A percentile compares a stretch with the other conserved stretches of the same genome.
Evolutionary conservation across 495 filamentous ascomycete genomes (phyloP).

Genomic region (Penicillium daleae): DNA sequence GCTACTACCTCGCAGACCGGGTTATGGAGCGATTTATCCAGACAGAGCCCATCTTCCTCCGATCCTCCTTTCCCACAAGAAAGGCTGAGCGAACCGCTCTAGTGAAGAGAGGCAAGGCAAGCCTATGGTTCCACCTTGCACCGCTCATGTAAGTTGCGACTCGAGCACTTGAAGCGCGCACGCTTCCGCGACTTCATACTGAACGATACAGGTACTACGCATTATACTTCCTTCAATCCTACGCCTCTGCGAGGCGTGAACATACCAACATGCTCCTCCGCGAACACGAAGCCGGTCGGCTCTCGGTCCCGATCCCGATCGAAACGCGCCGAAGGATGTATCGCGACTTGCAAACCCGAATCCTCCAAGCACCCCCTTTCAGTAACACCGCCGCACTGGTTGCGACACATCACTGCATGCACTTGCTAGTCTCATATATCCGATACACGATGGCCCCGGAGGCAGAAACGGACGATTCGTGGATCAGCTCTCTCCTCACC

Average conservation of each 20-base stretch:
- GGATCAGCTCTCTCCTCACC: conserved; percentile 50
- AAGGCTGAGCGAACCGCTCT: conserved; percentile 38
- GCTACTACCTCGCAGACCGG: conserved; percentile 49
- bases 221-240: conserved; percentile 48
- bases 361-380: conserved; percentile 49
- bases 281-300: conserved; percentile 45
- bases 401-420: conserved; percentile 52
- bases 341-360: conserved; percentile 41
- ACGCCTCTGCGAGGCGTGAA: conserved; percentile 45
- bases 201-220: conserved; percentile 41
- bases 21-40: conserved; percentile 47
- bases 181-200: neutral
- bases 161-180: neutral
- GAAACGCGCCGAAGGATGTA: conserved; percentile 43
- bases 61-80: conserved; percentile 38
- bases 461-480: conserved; percentile 41
- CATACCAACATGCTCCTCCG: conserved; percentile 46
- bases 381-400: conserved; percentile 48
- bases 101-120: conserved; percentile 37
- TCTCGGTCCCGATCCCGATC: conserved; percentile 44
- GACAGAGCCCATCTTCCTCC: conserved; percentile 37
- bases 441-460: conserved; percentile 43
- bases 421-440: conserved; percentile 46
- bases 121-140: conserved; percentile 44
- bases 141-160: conserved; percentile 43